phyloP scores from a whole-genome alignment of 2,329 filamentous ascomycete species.

The Claviceps spartinae region DNA sequence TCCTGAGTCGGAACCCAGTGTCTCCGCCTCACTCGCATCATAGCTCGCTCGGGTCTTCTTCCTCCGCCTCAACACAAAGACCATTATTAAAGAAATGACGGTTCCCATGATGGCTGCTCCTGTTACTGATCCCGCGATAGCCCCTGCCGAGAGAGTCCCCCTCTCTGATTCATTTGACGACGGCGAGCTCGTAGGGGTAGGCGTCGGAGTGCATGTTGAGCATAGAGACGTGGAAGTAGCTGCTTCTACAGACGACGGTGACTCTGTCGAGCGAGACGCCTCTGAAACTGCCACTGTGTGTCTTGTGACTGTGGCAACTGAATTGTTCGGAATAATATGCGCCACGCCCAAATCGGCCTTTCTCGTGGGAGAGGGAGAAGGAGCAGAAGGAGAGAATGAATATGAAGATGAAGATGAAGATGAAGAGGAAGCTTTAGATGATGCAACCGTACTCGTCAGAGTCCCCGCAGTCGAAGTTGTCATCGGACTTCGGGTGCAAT shows the following conservation, averaged over 20 bases:
- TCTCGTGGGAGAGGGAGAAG: constrained; percentile 1
- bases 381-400: neutral
- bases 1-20: neutral
- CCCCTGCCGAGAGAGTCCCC: constrained; percentile 14
- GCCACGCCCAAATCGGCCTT: constrained; percentile 25
- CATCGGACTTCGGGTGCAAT: constrained; percentile 19
- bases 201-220: neutral
- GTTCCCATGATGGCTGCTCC: constrained; percentile 15
- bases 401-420: too few relatives aligned
- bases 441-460: neutral
- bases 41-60: constrained; percentile 5
- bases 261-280: constrained; percentile 11
- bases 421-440: neutral
- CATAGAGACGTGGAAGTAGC: neutral
- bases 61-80: constrained; percentile 10
- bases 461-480: too few relatives aligned
- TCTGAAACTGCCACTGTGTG: constrained; percentile 20
- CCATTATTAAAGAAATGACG: constrained; percentile 13
- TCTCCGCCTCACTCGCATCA: constrained; percentile 5
- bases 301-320: constrained; percentile 20
- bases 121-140: constrained; percentile 20
- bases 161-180: neutral
- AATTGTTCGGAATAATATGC: constrained; percentile 22
- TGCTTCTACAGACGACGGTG: neutral
- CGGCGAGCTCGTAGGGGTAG: neutral